These are phyloP conservation scores for Cladosporium velox DNA, from an alignment of 2,329 filamentous ascomycete genomes.

Conservation along the genomic window DNA sequence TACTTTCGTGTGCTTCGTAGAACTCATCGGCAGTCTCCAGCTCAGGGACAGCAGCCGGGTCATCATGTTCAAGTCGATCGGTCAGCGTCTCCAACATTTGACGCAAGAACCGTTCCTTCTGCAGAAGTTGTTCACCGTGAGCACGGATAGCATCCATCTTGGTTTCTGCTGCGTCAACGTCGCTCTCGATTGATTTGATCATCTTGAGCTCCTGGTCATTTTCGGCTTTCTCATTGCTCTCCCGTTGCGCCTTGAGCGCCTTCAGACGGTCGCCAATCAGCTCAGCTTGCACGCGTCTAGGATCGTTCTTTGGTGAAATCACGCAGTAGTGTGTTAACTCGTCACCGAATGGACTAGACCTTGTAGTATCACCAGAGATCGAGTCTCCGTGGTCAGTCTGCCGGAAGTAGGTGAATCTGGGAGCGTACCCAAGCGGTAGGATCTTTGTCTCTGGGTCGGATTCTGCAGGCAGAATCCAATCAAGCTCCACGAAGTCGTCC, in stretches of 20 bases:
- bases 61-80: conserved; percentile 60
- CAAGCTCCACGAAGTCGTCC: conserved; percentile 98
- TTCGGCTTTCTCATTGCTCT: conserved; percentile 69
- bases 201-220: conserved; percentile 72
- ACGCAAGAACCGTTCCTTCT: conserved; percentile 61
- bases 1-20: conserved; percentile 55
- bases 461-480: conserved; percentile 91
- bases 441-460: conserved; percentile 93
- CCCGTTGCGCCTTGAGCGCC: conserved; percentile 76
- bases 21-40: conserved; percentile 48
- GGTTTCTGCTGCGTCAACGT: conserved; percentile 44
- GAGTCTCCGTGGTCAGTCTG: conserved; percentile 88
- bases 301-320: conserved; percentile 75
- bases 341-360: conserved; percentile 86
- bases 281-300: conserved; percentile 81
- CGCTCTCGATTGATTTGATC: conserved; percentile 57
- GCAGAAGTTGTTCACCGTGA: conserved; percentile 58
- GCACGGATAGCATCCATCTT: conserved; percentile 58
- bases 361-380: conserved; percentile 76
- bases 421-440: conserved; percentile 84
- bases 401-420: conserved; percentile 95
- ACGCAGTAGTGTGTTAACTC: conserved; percentile 94
- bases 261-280: conserved; percentile 79
- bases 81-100: conserved; percentile 60
- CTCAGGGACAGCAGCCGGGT: conserved; percentile 49